phyloP scores from a whole-genome alignment of 148 eudicot species.

The Chenopodium album region DNA sequence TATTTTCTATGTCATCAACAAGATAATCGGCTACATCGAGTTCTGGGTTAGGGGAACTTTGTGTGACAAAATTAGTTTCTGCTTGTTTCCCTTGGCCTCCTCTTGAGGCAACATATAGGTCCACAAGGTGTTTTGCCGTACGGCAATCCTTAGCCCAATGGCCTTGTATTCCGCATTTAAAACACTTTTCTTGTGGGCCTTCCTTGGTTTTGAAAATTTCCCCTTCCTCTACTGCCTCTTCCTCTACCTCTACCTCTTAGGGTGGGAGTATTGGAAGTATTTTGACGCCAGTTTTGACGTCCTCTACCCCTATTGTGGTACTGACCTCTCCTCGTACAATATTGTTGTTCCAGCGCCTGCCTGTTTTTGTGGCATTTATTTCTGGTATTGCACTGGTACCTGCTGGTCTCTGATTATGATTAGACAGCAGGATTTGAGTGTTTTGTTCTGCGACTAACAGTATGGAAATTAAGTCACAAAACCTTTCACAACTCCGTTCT shows the following conservation, averaged over 20 bases:
- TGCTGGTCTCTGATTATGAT: background rate
- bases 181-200: background rate
- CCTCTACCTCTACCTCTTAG: background rate
- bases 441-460: no score
- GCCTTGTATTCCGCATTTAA: conserved; percentile 1
- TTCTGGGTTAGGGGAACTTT: no score
- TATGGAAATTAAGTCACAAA: no score
- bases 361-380: background rate
- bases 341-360: background rate
- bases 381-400: background rate
- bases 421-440: background rate
- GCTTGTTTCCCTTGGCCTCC: no score
- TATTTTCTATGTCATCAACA: no score
- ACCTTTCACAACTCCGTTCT: no score
- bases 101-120: no score
- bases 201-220: no score
- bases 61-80: no score
- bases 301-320: background rate
- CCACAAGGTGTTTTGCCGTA: background rate
- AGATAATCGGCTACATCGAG: no score
- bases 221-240: no score
- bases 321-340: no score
- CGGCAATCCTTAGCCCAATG: background rate
- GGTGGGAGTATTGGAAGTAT: background rate
- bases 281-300: background rate